A percentile compares a stretch with the other conserved stretches of the same genome.
phyloP scores from a whole-genome alignment of 2,329 filamentous ascomycete genomes.

The Fusarium austroafricanum region DNA sequence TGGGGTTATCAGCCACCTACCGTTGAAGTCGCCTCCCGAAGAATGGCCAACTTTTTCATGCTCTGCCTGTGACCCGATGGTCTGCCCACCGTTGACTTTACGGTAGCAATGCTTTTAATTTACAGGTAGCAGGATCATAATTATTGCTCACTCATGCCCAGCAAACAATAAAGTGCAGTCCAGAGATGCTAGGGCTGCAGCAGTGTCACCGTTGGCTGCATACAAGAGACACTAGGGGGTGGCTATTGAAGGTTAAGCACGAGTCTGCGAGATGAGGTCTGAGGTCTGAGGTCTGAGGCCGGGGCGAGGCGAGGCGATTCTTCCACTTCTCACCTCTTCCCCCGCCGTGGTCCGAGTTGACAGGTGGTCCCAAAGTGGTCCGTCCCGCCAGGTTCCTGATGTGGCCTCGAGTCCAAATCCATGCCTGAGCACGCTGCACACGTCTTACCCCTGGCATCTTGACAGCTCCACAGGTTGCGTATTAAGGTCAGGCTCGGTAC shows the following conservation, averaged over 20 bases:
- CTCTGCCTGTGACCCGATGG: constrained; percentile 29
- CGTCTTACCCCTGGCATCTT: constrained; percentile 38
- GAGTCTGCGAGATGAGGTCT: constrained; percentile 20
- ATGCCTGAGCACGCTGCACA: constrained; percentile 21
- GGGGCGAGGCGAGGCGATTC: constrained; percentile 43
- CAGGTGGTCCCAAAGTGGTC: constrained; percentile 44
- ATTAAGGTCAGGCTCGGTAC: constrained; percentile 43
- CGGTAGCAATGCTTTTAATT: constrained; percentile 30
- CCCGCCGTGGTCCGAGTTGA: constrained; percentile 47
- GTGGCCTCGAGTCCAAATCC: constrained; percentile 37
- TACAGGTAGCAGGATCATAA: neutral
- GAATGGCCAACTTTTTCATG: constrained; percentile 26
- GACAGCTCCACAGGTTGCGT: constrained; percentile 45
- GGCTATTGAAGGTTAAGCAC: constrained; percentile 35
- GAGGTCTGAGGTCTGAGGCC: constrained; percentile 38
- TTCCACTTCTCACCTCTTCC: constrained; percentile 30
- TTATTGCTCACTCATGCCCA: constrained; percentile 13
- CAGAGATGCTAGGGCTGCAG: constrained; percentile 31
- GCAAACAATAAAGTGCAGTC: constrained; percentile 33
- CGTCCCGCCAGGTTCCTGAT: constrained; percentile 42
- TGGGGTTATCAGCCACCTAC: constrained; percentile 26
- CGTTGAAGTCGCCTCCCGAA: constrained; percentile 22
- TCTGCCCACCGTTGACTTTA: constrained; percentile 31
- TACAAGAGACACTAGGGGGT: constrained; percentile 36
- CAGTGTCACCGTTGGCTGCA: constrained; percentile 31